Base-by-base conservation (phyloP, 805 yeast genomes). In the Candida suzukii region DNA sequence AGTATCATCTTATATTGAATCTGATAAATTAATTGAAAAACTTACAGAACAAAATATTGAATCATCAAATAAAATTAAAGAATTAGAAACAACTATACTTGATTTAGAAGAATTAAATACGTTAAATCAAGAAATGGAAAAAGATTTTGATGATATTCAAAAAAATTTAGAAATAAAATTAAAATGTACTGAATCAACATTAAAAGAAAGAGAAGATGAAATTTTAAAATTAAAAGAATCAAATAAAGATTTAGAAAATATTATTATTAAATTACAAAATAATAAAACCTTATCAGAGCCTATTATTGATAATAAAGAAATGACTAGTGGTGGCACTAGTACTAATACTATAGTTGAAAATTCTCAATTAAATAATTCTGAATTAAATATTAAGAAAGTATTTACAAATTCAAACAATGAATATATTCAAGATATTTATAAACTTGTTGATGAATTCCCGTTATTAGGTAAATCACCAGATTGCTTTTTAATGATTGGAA, bases 31-130 rank as follows among this genome's bases (percentile, higher is more conserved):
- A 1, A 50, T 70, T 3, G 66, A 63, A 5, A 56, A 49, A 11
- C 51, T 71, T 19, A 65, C 70, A 0, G 52, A 49, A 16, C 49
- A 65, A 38, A 73, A 66, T 45, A 44, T 52, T 2, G 56, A 51
- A n/a, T 57, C 77, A 2, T 47, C 46, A 9, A 53, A 52, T 3
- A 57, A 66, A 34, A 56, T 76, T 3, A 37, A 43, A 0, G 42
- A 45, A 3, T 51, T 76, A n/a, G 56, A 61, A 21, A 43, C 46
- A 4, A 65, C 72, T 2, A 52, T 79, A 0, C 51, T 58, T 1
- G 79, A 74, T 19, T 53, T 75, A 19, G 73, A 70, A 32, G 78
- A 74, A 42, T 48, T 79, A 26, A 72, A 71, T 41, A 68, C 65
- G 25, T 52, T 79, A 13, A 77, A 78, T 41, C 64, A 59, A 33